A percentile compares a stretch with the other conserved stretches of the same genome.
Conservation (phyloP, 768 basidiomycete genomes). For the Lanmaoa pseudosensibilis region DNA sequence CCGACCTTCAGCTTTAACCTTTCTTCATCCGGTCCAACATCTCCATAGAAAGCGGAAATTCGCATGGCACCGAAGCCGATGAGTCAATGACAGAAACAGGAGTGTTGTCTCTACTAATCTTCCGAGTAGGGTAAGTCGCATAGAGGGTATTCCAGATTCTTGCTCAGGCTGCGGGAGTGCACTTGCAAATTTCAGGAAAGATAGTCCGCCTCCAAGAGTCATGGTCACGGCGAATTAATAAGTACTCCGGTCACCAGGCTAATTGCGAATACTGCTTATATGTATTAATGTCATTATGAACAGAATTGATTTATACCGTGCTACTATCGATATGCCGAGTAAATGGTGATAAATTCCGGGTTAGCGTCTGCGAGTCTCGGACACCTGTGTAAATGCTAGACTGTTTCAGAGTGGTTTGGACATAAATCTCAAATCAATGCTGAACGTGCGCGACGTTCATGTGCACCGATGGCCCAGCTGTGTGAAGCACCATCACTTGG, state of each 20-base stretch:
- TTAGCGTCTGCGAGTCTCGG: neutral
- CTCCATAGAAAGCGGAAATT: slow-evolving; percentile 50
- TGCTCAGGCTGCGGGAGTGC: neutral
- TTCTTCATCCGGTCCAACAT: slow-evolving; percentile 50
- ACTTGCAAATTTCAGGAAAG: neutral
- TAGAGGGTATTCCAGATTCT: no score
- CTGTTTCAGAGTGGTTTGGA: neutral
- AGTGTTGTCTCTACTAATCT: slow-evolving; percentile 44
- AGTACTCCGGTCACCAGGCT: no score
- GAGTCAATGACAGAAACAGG: slow-evolving; percentile 47
- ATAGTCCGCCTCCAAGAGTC: neutral
- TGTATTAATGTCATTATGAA: neutral
- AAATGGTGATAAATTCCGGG: neutral
- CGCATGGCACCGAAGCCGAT: slow-evolving; percentile 68
- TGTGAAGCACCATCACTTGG: no score
- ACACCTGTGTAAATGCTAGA: neutral
- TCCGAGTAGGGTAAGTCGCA: slow-evolving; percentile 37
- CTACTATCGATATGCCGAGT: no score
- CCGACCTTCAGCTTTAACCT: slow-evolving; percentile 58
- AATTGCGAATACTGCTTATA: neutral
- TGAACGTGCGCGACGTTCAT: neutral
- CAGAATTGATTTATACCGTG: no score
- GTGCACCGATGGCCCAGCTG: neutral
- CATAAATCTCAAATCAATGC: neutral
- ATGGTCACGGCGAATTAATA: neutral